Evolutionary conservation across 352 stramenopile genomes (phyloP).

Genomic region (Phytophthora cactorum): DNA sequence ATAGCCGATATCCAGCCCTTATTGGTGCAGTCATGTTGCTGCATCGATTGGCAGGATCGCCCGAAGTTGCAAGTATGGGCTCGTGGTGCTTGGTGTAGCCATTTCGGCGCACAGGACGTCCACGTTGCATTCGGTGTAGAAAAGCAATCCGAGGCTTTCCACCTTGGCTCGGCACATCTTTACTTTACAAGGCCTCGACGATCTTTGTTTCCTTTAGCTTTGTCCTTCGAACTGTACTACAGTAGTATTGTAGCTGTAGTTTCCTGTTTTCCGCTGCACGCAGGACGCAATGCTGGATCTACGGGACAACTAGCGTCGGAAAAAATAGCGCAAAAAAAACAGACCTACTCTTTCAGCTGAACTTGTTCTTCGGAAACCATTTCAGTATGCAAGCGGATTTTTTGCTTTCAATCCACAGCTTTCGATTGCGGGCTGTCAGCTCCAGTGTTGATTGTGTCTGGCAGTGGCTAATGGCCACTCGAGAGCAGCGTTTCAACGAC

Average conservation of each 20-base stretch:
- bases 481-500: constrained; percentile 1
- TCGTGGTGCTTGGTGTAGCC: constrained; percentile 15
- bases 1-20: not conserved
- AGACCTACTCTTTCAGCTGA: not conserved
- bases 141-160: constrained; percentile 8
- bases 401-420: too few relatives aligned
- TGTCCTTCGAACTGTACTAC: too few relatives aligned
- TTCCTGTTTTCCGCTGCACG: too few relatives aligned
- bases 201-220: not conserved
- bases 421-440: too few relatives aligned
- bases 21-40: not conserved
- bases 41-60: not conserved
- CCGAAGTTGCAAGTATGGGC: not conserved
- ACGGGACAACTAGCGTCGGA: not conserved
- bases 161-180: constrained; percentile 7
- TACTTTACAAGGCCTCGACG: not conserved
- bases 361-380: too few relatives aligned
- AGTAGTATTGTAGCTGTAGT: too few relatives aligned
- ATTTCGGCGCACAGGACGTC: constrained; percentile 4
- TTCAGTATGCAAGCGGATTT: too few relatives aligned
- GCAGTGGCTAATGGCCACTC: too few relatives aligned
- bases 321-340: constrained; percentile 6
- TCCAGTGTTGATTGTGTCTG: too few relatives aligned
- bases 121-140: constrained; percentile 8
- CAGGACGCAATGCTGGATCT: too few relatives aligned